Conservation (phyloP, 2,329 filamentous ascomycete genomes). For the Cryphonectria nitschkei region DNA sequence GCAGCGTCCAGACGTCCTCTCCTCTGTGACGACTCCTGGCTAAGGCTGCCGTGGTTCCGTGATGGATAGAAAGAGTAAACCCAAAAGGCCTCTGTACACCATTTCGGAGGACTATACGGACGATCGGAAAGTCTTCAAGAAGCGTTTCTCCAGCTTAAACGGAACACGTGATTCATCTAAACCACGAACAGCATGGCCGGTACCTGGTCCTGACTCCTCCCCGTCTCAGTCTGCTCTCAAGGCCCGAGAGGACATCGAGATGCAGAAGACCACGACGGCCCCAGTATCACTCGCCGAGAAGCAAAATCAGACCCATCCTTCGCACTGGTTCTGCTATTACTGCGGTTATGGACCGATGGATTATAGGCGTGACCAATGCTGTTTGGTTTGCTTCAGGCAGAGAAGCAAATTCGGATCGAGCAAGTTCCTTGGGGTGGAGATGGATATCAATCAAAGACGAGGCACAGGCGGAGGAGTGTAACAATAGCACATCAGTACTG, state of each 20-base stretch:
- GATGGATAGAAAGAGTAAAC: background rate
- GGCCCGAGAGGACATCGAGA: background rate
- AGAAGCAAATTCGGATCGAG: no score
- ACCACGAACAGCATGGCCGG: background rate
- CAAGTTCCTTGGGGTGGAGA: no score
- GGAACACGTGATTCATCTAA: background rate
- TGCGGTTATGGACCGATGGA: no score
- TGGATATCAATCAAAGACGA: no score
- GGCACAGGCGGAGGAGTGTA: no score
- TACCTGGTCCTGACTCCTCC: background rate
- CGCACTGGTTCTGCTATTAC: no score
- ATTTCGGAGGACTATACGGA: background rate
- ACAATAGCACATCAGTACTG: no score
- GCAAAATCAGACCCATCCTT: no score
- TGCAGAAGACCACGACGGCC: no score
- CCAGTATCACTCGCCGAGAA: no score
- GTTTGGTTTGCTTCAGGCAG: no score
- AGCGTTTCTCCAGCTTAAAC: background rate
- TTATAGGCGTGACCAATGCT: fast-evolving
- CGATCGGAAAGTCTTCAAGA: background rate
- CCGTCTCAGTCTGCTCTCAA: background rate
- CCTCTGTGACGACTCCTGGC: background rate
- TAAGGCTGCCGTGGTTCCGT: background rate
- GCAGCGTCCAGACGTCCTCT: background rate
- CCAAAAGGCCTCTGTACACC: background rate